Conservation (phyloP, 148 eudicot genomes). For the Amaranthus cruentus region DNA sequence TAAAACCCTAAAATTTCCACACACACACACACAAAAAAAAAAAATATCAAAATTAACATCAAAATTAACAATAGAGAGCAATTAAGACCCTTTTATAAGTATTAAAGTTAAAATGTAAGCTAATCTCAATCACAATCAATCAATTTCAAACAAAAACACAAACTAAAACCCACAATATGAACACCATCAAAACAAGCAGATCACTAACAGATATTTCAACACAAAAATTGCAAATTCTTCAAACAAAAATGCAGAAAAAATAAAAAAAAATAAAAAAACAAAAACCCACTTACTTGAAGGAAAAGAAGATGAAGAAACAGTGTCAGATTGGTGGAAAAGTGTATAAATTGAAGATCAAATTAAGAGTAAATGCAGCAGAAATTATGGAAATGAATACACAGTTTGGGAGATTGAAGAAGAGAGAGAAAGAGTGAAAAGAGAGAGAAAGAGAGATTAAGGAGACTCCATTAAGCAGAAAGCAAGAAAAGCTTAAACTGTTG, state of each 20-base stretch:
- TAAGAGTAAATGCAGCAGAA: conserved; percentile 3
- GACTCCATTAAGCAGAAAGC: conserved; percentile 59
- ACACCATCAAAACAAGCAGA: conserved; percentile 7
- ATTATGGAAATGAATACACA: neutral
- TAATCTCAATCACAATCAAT: neutral
- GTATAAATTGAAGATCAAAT: too few species aligned
- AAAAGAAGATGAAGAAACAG: neutral
- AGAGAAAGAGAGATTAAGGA: conserved; percentile 46
- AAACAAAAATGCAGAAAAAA: neutral
- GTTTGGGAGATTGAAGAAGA: neutral
- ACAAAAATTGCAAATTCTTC: too few species aligned
- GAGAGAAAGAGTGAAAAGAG: conserved; percentile 8
- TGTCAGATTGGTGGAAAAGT: neutral
- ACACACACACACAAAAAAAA: too few species aligned
- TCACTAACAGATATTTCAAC: neutral
- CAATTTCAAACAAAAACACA: neutral
- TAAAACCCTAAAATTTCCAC: too few species aligned
- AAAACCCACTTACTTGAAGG: conserved; percentile 15
- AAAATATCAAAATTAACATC: too few species aligned
- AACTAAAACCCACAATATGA: too few species aligned
- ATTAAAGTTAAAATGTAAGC: too few species aligned
- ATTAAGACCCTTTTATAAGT: too few species aligned
- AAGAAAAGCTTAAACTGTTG: conserved; percentile 29
- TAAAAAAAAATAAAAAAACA: neutral
- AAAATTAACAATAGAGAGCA: too few species aligned